These are phyloP conservation scores for Talaromyces ruber DNA, from an alignment of 495 filamentous ascomycete species.

Conservation along the genomic window DNA sequence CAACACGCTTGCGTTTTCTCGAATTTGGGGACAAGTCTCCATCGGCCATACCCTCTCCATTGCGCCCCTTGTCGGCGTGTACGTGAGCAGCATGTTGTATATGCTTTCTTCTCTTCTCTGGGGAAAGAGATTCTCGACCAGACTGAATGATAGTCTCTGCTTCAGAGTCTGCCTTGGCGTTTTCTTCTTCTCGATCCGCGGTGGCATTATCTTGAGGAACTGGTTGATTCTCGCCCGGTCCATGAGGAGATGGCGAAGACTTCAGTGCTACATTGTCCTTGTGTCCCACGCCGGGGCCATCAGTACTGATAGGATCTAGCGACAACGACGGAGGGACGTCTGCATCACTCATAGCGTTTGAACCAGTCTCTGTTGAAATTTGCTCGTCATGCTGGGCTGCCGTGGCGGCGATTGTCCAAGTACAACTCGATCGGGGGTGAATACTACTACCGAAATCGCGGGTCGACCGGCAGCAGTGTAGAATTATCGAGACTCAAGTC, in stretches of 20 bases:
- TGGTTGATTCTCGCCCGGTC: not conserved
- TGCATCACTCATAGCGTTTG: constrained; percentile 44
- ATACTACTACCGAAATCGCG: not conserved
- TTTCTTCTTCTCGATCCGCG: constrained; percentile 21
- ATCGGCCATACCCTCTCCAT: constrained; percentile 22
- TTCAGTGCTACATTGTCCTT: not conserved
- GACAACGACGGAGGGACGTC: constrained; percentile 31
- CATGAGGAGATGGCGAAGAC: constrained; percentile 13
- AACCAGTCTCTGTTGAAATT: constrained; percentile 33
- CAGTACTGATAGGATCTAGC: constrained; percentile 30
- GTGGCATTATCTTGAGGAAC: constrained; percentile 8
- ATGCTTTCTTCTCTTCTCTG: constrained; percentile 57
- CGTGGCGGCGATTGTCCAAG: constrained; percentile 22
- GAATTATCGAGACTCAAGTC: not conserved
- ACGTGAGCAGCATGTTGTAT: constrained; percentile 56
- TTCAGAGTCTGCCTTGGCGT: constrained; percentile 57
- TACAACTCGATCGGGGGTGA: not conserved
- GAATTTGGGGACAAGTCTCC: constrained; percentile 15
- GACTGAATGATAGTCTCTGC: constrained; percentile 74
- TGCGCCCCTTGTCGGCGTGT: constrained; percentile 46
- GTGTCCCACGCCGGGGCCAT: not conserved
- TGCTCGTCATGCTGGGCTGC: constrained; percentile 43
- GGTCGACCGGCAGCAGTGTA: not conserved
- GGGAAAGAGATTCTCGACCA: constrained; percentile 61
- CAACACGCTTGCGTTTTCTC: constrained; percentile 25